Percentiles rank a stretch among this genome's conserved stretches.
phyloP scores from a whole-genome alignment of 257 asterid genomes.

The Coffea canephora region DNA sequence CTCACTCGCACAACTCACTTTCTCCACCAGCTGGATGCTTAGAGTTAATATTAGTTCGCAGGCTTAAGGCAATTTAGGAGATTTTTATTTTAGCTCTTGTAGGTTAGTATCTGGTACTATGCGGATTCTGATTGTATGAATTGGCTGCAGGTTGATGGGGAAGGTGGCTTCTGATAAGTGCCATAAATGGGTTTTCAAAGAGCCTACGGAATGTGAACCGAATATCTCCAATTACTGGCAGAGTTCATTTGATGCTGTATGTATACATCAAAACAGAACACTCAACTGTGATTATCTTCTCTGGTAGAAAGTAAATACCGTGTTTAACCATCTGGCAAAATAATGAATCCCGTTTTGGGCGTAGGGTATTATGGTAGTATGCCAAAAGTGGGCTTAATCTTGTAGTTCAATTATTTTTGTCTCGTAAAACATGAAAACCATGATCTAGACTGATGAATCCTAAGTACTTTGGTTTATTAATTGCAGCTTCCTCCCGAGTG shows the following conservation, averaged over 20 bases:
- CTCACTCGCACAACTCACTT: constrained; percentile 28
- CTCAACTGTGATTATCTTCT: constrained; percentile 21
- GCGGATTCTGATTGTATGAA: constrained; percentile 34
- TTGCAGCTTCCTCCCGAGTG: constrained; percentile 95
- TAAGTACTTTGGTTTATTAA: constrained; percentile 21
- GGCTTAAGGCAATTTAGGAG: neutral
- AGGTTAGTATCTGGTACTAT: neutral
- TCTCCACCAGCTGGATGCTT: constrained; percentile 12
- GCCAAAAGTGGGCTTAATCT: constrained; percentile 11
- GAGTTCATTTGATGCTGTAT: constrained; percentile 99
- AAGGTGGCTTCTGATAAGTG: constrained; percentile 99
- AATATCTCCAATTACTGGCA: constrained; percentile 99
- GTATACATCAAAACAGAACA: constrained; percentile 22
- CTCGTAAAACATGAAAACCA: constrained; percentile 27
- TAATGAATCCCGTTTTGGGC: neutral
- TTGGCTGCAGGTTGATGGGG: constrained; percentile 96
- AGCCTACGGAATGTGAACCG: constrained; percentile 94
- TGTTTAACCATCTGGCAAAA: neutral
- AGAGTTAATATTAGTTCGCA: neutral
- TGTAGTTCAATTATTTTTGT: constrained; percentile 27
- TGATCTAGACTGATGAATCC: constrained; percentile 34
- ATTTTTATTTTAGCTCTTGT: constrained; percentile 18
- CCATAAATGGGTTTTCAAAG: constrained; percentile 99
- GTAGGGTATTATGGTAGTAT: neutral
- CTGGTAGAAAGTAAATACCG: neutral